Percentiles rank a stretch among this genome's conserved stretches.
These are phyloP conservation scores for Dryas integrifolia DNA, from an alignment of 331 rosid genomes.

Conservation along the genomic window DNA sequence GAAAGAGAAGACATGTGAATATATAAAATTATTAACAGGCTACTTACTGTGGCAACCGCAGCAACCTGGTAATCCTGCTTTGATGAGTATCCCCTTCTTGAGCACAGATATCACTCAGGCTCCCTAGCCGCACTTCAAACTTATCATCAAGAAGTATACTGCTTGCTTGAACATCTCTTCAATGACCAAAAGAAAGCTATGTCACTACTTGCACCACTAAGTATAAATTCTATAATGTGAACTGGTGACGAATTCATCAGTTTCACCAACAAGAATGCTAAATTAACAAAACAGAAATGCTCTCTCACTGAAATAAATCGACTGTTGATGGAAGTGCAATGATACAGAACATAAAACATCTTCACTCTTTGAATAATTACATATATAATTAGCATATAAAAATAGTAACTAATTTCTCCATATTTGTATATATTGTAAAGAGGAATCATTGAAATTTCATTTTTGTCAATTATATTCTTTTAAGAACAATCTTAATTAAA, in stretches of 20 bases:
- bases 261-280: slow-evolving; percentile 2
- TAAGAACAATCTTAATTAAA: not conserved
- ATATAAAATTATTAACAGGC: slow-evolving; percentile 4
- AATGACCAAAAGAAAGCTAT: slow-evolving; percentile 29
- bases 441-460: not conserved
- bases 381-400: not conserved
- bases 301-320: not conserved
- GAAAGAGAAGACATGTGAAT: not conserved
- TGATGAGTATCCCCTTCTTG: slow-evolving; percentile 88
- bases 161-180: slow-evolving; percentile 92
- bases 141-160: slow-evolving; percentile 94
- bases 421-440: not conserved
- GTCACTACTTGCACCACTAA: slow-evolving; percentile 30
- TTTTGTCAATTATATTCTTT: not conserved
- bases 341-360: not conserved
- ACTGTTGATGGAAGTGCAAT: not conserved
- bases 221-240: not conserved
- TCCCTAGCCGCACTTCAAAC: slow-evolving; percentile 90
- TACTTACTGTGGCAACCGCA: slow-evolving; percentile 91
- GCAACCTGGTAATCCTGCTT: slow-evolving; percentile 67
- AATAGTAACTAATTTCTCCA: not conserved
- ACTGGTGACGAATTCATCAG: not conserved
- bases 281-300: not conserved
- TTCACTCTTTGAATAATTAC: not conserved
- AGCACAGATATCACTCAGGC: slow-evolving; percentile 66